Evolutionary conservation across 305 asterid species (phyloP).

Genomic region (Stenogyne calaminthoides): DNA sequence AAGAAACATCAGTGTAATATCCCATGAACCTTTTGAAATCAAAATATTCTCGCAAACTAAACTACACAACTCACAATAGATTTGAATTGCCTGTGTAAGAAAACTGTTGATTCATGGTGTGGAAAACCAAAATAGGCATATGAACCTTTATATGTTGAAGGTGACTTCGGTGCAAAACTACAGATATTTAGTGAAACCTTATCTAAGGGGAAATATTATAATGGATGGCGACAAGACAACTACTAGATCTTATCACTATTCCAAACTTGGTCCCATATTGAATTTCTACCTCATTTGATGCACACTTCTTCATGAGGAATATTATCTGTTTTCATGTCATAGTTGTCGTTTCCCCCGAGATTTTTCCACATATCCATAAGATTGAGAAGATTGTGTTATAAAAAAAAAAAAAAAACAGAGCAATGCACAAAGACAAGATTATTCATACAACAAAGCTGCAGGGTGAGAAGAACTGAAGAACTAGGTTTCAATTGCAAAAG

Average conservation of each 20-base stretch:
- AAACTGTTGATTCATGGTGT: background rate
- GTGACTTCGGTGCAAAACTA: background rate
- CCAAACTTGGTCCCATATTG: background rate
- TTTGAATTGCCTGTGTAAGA: background rate
- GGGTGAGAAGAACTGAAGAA: conserved; percentile 4
- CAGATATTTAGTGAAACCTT: background rate
- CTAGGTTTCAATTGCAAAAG: background rate
- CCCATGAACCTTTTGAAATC: background rate
- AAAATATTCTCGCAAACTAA: background rate
- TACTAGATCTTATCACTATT: conserved; percentile 5
- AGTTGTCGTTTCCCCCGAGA: background rate
- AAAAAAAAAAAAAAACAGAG: conserved; percentile 5
- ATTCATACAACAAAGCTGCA: conserved; percentile 10
- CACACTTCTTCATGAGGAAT: background rate
- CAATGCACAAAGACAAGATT: conserved; percentile 18
- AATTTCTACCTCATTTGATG: background rate
- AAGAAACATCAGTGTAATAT: background rate
- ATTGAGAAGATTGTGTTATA: background rate
- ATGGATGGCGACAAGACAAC: background rate
- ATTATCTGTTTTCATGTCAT: background rate
- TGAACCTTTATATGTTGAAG: background rate
- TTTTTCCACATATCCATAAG: background rate
- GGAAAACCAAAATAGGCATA: background rate
- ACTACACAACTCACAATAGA: background rate
- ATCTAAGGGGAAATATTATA: background rate